A percentile compares a stretch with the other conserved stretches of the same genome.
Evolutionary conservation across 441 rosid genomes (phyloP).

Genomic region (Pelargonium citronellum): DNA sequence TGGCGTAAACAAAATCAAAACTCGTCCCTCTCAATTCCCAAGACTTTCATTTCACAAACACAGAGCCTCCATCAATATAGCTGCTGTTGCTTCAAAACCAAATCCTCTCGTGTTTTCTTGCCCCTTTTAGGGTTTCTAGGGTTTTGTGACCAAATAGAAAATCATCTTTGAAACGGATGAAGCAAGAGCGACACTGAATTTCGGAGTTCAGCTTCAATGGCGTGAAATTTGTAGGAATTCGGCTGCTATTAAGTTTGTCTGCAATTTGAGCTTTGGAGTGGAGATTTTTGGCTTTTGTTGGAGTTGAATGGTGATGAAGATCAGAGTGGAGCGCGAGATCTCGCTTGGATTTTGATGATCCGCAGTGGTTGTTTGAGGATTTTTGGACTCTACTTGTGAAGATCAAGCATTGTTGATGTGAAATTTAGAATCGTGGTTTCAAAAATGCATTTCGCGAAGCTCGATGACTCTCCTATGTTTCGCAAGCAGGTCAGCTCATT

Average conservation of each 20-base stretch:
- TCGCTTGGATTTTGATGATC: constrained; percentile 23
- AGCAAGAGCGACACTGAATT: neutral
- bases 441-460: constrained; percentile 91
- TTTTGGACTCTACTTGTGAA: neutral
- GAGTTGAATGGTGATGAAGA: constrained; percentile 1
- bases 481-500: constrained; percentile 77
- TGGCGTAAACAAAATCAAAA: neutral
- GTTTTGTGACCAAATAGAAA: constrained; percentile 17
- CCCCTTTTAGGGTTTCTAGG: constrained; percentile 24
- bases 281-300: neutral
- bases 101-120: constrained; percentile 23
- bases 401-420: constrained; percentile 42
- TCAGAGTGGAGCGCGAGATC: constrained; percentile 26
- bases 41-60: constrained; percentile 2
- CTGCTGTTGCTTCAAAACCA: constrained; percentile 9
- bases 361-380: neutral
- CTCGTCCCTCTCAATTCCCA: constrained; percentile 30
- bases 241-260: neutral
- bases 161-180: neutral
- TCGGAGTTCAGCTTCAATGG: constrained; percentile 5
- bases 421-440: constrained; percentile 15
- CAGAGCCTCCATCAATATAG: constrained; percentile 8
- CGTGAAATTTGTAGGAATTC: constrained; percentile 14
- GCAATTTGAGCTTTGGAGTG: neutral
- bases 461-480: constrained; percentile 99